Evolutionary conservation across 2,329 filamentous ascomycete genomes (phyloP).

Genomic region (Shiraia sp.): DNA sequence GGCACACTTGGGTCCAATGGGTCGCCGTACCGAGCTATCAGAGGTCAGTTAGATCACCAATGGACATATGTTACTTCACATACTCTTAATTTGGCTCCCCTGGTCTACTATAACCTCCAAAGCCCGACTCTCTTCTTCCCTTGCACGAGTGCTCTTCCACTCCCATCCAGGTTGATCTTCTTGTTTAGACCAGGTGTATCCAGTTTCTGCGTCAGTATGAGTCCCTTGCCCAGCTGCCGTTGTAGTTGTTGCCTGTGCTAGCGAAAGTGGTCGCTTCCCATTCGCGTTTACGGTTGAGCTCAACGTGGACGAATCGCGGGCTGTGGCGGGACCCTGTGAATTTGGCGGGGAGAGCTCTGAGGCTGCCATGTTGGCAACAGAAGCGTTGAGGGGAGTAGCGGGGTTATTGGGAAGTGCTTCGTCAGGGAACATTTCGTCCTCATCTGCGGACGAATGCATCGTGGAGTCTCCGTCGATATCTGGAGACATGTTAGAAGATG

Average conservation of each 20-base stretch:
- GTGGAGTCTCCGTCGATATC: conserved; percentile 61
- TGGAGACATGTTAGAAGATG: conserved; percentile 25
- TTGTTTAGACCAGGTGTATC: conserved; percentile 42
- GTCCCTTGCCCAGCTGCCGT: conserved; percentile 7
- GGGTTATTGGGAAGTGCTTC: conserved; percentile 42
- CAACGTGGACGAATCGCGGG: conserved; percentile 26
- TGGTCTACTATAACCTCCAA: conserved; percentile 42
- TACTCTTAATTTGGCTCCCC: conserved; percentile 38
- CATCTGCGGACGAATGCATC: conserved; percentile 54
- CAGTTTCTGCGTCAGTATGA: conserved; percentile 31
- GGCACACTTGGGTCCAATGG: conserved; percentile 37
- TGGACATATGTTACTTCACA: conserved; percentile 4
- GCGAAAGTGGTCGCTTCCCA: conserved; percentile 39
- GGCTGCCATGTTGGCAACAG: conserved; percentile 28
- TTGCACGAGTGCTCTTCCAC: conserved; percentile 43
- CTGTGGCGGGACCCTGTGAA: conserved; percentile 48
- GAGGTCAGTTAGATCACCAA: conserved; percentile 12
- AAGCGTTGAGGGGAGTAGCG: conserved; percentile 48
- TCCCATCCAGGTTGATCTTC: conserved; percentile 45
- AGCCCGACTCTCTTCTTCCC: conserved; percentile 42
- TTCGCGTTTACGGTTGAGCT: conserved; percentile 40
- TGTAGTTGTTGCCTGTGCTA: conserved; percentile 17
- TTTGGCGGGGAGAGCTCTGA: conserved; percentile 60
- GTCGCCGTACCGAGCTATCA: conserved; percentile 40
- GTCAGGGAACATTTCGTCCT: conserved; percentile 50